Evolutionary conservation across 2,329 filamentous ascomycete genomes (phyloP), one percentile per base, ranked within the genome.

Genomic region (Penicillium expansum): DNA sequence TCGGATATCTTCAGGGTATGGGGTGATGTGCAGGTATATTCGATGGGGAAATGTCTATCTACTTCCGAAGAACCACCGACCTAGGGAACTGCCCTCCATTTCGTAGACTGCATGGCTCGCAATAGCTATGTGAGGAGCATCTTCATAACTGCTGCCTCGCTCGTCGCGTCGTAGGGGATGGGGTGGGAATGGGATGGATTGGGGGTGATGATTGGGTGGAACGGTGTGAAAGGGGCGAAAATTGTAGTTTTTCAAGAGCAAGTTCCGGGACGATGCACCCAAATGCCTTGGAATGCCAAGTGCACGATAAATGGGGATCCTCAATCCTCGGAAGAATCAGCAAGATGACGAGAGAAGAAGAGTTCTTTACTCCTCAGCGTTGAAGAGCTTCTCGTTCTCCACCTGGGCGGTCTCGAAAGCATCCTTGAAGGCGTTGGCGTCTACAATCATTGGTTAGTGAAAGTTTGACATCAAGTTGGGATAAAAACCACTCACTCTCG

Each of bases 361-460:
- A 43, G 20, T 44, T 35, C 41, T 68, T 67, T 71, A 71, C 64
- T 78, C 73, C 75, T 83, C 80, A 65, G 79, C 80, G 48, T 44
- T 57, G 80, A 97, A 95, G 57, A 96, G 82, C 65, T 84, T 86
- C 83, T 94, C 92, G 79, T 97, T 99, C 75, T 96, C 92, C 80
- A 93, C 87, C 82, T 97, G 92, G 53, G 94, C 93, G 83, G 95
- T 92, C 80, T 96, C 86, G 82, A 97, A 97, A 56, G 91, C 88
- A 65, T 97, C 93, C 84, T 97, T 97, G 86, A 99, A 97, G 60
- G 86, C 82, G 78, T 97, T 96, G 82, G 94, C 94, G 73, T 97
- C 92, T 96, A 59, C 50, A 51, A 43, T 24, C 5, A 7, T 24
- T 24, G 3, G 41, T 71, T 62, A 72, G 62, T 54, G 52, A 51